Evolutionary conservation across 164 flowering plant species (phyloP), one percentile per base, ranked within the genome.

Genomic region (Kingdonia uniflora): DNA sequence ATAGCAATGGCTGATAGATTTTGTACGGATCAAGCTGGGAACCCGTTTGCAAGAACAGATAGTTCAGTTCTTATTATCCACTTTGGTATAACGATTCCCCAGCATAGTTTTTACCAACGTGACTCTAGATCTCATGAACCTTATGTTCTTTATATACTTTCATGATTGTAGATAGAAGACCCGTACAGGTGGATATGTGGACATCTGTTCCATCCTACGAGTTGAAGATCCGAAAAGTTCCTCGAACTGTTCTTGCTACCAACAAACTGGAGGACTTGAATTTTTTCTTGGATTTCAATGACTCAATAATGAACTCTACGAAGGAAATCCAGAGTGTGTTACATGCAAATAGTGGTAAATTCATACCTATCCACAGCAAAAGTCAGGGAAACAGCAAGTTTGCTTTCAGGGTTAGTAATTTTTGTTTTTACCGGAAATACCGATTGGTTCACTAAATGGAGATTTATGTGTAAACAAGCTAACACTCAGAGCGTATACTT

Each of bases 21-120:
- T 42, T 80, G 85, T 55, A 68, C 74, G 45, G 85, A 80, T 58
- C 42, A 61, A 47, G 82, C 78, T 12, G 80, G 80, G 49, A 80
- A 80, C 53, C 41, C 8, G 7, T 75, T 80, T 48, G 60, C 22
- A 14, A 68, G 76, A 51, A 68, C 76, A 49, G 75, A 75, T 50
- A 51, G 52, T 48, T 77, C 85, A 29, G 15, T 57, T 26, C 12
- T 65, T 20, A 49, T 66, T 19, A 29, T 80, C 58, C 85, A 60
- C 60, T 66, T 77, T 54, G 85, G 80, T 76, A 57, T 46, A 74
- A 43, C 44, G 46, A 25, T 19, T 20, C 39, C 11, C 49, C 2
- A 11, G 45, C 55, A 33, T n/a, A 6, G 8, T 2, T 42, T 7
- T n/a, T 20, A 40, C 6, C 25, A 10, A 29, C 4, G 19, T 23